Evolutionary conservation across 768 basidiomycete genomes (phyloP), one percentile per base, ranked within the genome.

Genomic region (Lentinula lateritia): DNA sequence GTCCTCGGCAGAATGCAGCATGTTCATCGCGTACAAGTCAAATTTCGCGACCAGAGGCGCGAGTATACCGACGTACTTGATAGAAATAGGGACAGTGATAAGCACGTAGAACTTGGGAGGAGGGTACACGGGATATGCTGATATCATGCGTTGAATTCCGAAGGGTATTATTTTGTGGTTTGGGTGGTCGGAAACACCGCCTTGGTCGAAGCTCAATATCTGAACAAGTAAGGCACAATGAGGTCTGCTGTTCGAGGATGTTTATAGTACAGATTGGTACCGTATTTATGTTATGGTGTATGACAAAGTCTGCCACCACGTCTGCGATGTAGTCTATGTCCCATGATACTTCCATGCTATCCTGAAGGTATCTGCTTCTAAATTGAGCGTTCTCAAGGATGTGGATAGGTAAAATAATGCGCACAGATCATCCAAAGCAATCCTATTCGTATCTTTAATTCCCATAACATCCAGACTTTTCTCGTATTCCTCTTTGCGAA

Each of bases 161-260:
- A 73, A 70, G 7, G 81, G 83, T 16, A 95, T 77, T 1, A 93
- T 86, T 64, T 76, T 79, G 72, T 97, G 95, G 70, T 97, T 97
- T 2, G 91, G 91, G 68, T 96, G 95, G 3, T 76, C 77, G n/a
- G 94, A 92, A 13, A 96, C 76, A 2, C 94, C 95, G 2, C 67
- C 65, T 0, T 74, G 61, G 71, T 97, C 95, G 69, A 96, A 97
- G 0, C 93, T 95, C 52, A 97, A 76, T 52, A 96, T 85, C 93
- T 95, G 18, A 10, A 66, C 34, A 61, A 32, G 58, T 42, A 53
- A n/a, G 35, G 48, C 12, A 57, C 52, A 32, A 52, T 52, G 34
- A 52, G 52, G 43, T 64, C 53, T 46, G 2, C 56, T 42, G 57
- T 63, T 56, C 36, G 60, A 8, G n/a, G 58, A 70, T n/a, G 61